Percentiles rank a stretch among this genome's conserved stretches.
phyloP scores from a whole-genome alignment of 805 yeast species.

The Kazachstania psychrophila region DNA sequence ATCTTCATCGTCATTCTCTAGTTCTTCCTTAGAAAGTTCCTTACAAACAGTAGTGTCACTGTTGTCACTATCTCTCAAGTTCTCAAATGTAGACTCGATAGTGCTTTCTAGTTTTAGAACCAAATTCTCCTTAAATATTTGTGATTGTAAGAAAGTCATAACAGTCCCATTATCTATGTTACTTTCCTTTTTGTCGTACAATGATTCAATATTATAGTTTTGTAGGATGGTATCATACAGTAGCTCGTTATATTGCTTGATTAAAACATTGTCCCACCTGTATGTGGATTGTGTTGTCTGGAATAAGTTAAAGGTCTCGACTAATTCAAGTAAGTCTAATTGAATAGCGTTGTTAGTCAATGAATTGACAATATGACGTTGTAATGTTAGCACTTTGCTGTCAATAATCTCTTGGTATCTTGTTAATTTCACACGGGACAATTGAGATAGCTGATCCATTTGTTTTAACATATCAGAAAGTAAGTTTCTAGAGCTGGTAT shows the following conservation, averaged over 20 bases:
- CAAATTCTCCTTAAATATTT: not conserved
- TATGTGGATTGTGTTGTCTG: conserved; percentile 2
- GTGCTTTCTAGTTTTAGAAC: not conserved
- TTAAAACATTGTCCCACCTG: conserved; percentile 10
- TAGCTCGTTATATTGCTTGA: not conserved
- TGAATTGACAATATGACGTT: conserved; percentile 10
- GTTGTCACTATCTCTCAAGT: too few species aligned
- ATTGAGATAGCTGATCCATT: conserved; percentile 8
- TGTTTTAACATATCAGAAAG: conserved; percentile 13
- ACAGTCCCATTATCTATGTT: not conserved
- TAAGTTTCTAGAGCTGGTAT: conserved; percentile 4
- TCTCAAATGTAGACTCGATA: conserved; percentile 7
- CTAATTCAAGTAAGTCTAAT: conserved; percentile 16
- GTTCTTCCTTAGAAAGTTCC: not conserved
- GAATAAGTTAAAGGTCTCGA: conserved; percentile 13
- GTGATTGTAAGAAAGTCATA: not conserved
- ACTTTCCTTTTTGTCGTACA: conserved; percentile 3
- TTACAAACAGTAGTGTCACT: too few species aligned
- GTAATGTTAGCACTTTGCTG: conserved; percentile 8
- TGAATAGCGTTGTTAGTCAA: conserved; percentile 3
- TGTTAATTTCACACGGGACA: not conserved
- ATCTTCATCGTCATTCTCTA: not conserved
- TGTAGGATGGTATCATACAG: conserved; percentile 10
- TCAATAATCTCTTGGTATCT: conserved; percentile 8
- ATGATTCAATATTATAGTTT: conserved; percentile 9